Percentiles rank a stretch among this genome's conserved stretches.
Conservation (phyloP, 2,329 filamentous ascomycete species). For the Trichoderma sp. region DNA sequence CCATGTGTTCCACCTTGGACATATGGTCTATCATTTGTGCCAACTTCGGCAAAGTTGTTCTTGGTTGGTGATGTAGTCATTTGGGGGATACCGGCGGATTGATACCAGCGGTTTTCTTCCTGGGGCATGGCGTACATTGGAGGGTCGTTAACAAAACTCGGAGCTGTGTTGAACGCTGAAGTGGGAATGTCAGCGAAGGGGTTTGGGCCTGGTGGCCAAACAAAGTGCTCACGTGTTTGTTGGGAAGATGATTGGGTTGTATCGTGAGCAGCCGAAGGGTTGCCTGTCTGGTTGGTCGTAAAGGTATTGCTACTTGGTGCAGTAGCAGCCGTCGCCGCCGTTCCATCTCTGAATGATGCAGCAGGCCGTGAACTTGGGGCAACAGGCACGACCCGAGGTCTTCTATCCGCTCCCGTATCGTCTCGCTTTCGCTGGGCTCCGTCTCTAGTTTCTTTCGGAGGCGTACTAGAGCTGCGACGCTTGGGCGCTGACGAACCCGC, state of each 20-base stretch:
- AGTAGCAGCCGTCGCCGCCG: conserved; percentile 3
- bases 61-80: not conserved
- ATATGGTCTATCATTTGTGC: conserved; percentile 16
- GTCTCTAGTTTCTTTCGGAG: conserved; percentile 24
- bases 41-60: conserved; percentile 21
- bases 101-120: conserved; percentile 20
- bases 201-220: not conserved
- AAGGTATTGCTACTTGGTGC: not conserved
- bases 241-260: not conserved
- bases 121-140: conserved; percentile 46
- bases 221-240: not conserved
- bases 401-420: not conserved
- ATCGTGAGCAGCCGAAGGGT: not conserved
- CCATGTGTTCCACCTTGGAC: conserved; percentile 35
- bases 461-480: conserved; percentile 34
- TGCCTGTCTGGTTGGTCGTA: not conserved
- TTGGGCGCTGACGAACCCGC: conserved; percentile 25
- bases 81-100: conserved; percentile 5
- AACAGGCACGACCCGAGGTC: not conserved
- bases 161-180: not conserved
- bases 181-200: not conserved
- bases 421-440: not conserved
- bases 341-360: conserved; percentile 14
- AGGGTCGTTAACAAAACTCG: conserved; percentile 26
- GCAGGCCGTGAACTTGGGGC: conserved; percentile 2